Conservation (phyloP, 140 eudicot species). For the Senecio squalidus region DNA sequence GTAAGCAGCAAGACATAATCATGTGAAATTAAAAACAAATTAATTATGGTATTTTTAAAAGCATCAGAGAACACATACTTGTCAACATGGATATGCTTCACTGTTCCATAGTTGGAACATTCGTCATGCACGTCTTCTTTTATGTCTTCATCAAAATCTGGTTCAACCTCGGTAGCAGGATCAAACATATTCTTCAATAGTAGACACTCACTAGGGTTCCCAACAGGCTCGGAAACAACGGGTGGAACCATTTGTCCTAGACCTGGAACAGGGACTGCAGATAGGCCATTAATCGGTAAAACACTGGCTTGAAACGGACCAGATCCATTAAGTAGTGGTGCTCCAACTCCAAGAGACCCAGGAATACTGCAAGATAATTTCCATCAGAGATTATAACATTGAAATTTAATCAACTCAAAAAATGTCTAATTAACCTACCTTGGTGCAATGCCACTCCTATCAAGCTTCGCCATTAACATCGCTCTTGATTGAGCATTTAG, state of each 20-base stretch:
- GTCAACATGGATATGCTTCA: conserved; percentile 84
- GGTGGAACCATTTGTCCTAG: conserved; percentile 45
- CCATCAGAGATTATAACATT: background rate
- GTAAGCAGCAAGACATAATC: too few species aligned
- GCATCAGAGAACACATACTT: conserved; percentile 44
- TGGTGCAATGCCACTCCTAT: conserved; percentile 82
- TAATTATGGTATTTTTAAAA: background rate
- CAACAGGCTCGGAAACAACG: conserved; percentile 63
- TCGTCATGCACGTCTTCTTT: conserved; percentile 87
- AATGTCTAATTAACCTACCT: conserved; percentile 42
- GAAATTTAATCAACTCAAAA: background rate
- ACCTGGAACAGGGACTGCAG: conserved; percentile 44
- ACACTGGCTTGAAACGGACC: conserved; percentile 46
- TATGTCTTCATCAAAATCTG: conserved; percentile 87
- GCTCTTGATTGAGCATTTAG: conserved; percentile 97
- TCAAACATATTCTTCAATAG: conserved; percentile 89
- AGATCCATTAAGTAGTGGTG: conserved; percentile 59
- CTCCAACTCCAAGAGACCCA: conserved; percentile 31
- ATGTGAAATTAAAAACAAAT: background rate
- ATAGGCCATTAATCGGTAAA: conserved; percentile 44
- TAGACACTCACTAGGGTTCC: conserved; percentile 84
- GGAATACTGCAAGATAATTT: conserved; percentile 39
- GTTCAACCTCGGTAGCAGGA: conserved; percentile 87
- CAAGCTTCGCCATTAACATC: conserved; percentile 90
- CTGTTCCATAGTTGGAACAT: conserved; percentile 77